Evolutionary conservation across 1,284 basidiomycete species (phyloP).

Genomic region (Leccinum solheimii): DNA sequence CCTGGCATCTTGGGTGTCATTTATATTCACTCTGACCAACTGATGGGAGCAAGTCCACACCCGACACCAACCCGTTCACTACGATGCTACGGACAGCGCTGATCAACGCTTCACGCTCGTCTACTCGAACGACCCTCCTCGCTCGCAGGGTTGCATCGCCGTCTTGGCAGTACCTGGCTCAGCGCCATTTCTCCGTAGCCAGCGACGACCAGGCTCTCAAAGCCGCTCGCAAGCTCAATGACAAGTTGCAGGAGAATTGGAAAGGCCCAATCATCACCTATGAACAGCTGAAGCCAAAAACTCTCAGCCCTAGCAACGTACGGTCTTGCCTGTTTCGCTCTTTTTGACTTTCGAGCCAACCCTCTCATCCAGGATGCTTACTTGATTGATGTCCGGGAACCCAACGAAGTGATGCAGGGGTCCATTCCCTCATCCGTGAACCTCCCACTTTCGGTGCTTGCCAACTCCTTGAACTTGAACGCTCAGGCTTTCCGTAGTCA

Average conservation of each 20-base stretch:
- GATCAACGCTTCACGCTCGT: constrained; percentile 15
- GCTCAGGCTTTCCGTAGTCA: constrained; percentile 63
- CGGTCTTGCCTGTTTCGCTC: constrained; percentile 31
- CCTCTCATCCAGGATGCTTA: constrained; percentile 62
- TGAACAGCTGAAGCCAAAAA: constrained; percentile 82
- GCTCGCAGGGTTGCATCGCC: constrained; percentile 5
- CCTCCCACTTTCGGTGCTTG: constrained; percentile 82
- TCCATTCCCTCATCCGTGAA: constrained; percentile 96
- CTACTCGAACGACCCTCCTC: constrained; percentile 12
- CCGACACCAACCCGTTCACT: not conserved
- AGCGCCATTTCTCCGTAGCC: constrained; percentile 29
- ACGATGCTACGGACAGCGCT: constrained; percentile 30
- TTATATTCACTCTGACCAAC: not conserved
- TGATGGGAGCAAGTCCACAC: not conserved
- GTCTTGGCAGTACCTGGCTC: constrained; percentile 14
- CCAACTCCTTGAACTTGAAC: constrained; percentile 66
- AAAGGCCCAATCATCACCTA: constrained; percentile 71
- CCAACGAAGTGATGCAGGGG: constrained; percentile 90
- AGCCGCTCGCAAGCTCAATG: constrained; percentile 41
- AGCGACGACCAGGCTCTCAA: constrained; percentile 37
- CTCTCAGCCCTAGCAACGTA: constrained; percentile 79
- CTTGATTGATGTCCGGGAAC: constrained; percentile 92
- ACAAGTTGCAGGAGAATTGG: constrained; percentile 68
- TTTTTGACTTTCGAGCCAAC: not conserved
- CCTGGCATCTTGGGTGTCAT: not conserved